Base-by-base conservation (phyloP, 2,329 filamentous ascomycete genomes). In the Aspergillus clavatus region DNA sequence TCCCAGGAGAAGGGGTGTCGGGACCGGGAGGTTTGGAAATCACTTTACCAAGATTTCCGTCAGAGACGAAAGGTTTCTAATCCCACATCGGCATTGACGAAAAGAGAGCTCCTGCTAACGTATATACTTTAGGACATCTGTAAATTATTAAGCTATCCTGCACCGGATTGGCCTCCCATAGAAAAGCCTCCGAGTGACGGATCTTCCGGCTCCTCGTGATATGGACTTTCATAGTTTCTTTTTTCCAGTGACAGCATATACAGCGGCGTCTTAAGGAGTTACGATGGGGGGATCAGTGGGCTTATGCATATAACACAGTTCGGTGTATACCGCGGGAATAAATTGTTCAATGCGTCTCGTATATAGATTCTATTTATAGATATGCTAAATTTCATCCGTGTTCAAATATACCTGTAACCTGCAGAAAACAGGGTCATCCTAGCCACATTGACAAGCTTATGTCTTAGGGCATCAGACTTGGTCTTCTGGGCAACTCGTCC, bases 41-140 rank as follows among this genome's bases (percentile, higher is more conserved):
- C 59, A 23, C 42, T 69, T 3, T 69, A 69, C 47, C 60, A 68
- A 46, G 61, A 67, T 43, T 68, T 66, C 41, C 62, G 66, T 5
- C 48, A 55, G 21, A 57, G 54, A 38, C 51, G 66, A 50, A 66
- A 42, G 55, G 40, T 23, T 23, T 14, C 21, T 10, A 5, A n/a
- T n/a, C 23, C 18, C 11, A 11, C 6, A 16, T 12, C 26, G 36
- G 46, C 39, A 50, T 29, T 23, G 10, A 8, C 11, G 21, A 19
- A 16, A 11, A 40, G 23, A 24, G n/a, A 31, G 31, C 14, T 42
- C 35, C 33, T 40, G 39, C 40, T 56, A 27, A 50, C 12, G 29
- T 22, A 4, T 28, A 18, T 35, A 5, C 1, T 8, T 5, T 45
- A 65, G 61, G 60, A 66, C 39, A 46, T 65, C 18, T 67, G 63